These are phyloP conservation scores for Colletotrichum noveboracense DNA, from an alignment of 2,329 filamentous ascomycete species.

Conservation along the genomic window DNA sequence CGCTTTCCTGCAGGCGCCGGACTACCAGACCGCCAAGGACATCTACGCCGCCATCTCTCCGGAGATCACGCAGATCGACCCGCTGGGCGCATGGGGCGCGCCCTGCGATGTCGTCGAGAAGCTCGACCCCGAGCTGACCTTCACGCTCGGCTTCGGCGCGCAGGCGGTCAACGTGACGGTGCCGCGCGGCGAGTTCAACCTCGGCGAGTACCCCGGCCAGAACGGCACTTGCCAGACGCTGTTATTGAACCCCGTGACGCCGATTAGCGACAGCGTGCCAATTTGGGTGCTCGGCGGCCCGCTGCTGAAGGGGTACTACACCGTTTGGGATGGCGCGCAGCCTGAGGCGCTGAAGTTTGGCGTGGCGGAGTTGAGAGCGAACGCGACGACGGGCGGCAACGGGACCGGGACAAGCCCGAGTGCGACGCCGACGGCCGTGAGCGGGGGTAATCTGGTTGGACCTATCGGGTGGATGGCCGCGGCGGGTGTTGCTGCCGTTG, in stretches of 20 bases:
- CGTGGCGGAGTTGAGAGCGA: background rate
- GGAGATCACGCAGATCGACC: constrained; percentile 33
- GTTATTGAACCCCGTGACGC: background rate
- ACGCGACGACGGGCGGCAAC: background rate
- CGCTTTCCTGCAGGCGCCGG: constrained; percentile 34
- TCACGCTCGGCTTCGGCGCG: constrained; percentile 30
- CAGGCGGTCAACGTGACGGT: constrained; percentile 32
- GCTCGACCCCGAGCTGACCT: constrained; percentile 31
- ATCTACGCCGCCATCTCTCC: constrained; percentile 35
- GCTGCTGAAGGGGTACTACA: background rate
- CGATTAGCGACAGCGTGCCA: background rate
- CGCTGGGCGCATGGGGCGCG: constrained; percentile 36
- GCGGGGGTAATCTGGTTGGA: background rate
- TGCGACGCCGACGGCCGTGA: background rate
- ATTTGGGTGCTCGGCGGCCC: background rate
- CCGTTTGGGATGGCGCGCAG: background rate
- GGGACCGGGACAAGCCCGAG: background rate
- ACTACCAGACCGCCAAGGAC: constrained; percentile 29
- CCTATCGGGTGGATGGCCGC: background rate
- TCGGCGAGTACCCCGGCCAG: constrained; percentile 31
- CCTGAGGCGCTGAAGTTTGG: background rate
- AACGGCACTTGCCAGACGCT: background rate
- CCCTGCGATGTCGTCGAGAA: constrained; percentile 32
- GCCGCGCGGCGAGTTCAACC: constrained; percentile 33
- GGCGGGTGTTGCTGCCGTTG: background rate